These are phyloP conservation scores for Scleroderma citrinum DNA, from an alignment of 768 basidiomycete genomes.

Conservation along the genomic window DNA sequence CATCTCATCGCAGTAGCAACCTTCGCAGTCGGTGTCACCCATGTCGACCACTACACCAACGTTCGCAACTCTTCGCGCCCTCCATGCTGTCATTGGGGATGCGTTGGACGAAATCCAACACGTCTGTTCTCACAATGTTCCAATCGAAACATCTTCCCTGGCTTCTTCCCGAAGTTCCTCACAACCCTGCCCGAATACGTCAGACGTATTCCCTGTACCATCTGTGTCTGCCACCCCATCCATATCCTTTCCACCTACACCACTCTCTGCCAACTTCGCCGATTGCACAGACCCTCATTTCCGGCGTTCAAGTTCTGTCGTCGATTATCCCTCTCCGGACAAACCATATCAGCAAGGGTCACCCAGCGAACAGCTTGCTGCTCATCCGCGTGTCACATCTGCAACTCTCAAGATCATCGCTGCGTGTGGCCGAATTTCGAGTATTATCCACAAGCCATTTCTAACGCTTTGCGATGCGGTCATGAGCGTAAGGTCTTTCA, in stretches of 20 bases:
- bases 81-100: conserved; percentile 61
- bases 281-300: no score
- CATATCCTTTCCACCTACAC: no score
- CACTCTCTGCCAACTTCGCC: no score
- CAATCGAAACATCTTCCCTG: conserved; percentile 7
- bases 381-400: conserved; percentile 52
- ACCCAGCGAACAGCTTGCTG: conserved; percentile 47
- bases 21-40: not conserved
- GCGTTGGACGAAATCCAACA: conserved; percentile 65
- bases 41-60: conserved; percentile 42
- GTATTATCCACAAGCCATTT: conserved; percentile 63
- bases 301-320: no score
- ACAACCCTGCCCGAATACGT: conserved; percentile 20
- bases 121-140: conserved; percentile 36
- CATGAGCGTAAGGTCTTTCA: conserved; percentile 50
- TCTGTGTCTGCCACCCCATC: no score
- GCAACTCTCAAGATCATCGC: conserved; percentile 63
- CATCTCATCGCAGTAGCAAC: no score
- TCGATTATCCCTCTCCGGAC: conserved; percentile 56
- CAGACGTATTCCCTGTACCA: no score
- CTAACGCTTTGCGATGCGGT: conserved; percentile 66
- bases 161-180: conserved; percentile 14
- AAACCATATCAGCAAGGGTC: conserved; percentile 40
- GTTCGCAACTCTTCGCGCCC: conserved; percentile 55
- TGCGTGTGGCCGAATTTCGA: conserved; percentile 62